These are phyloP conservation scores for Gloeophyllum trabeum DNA, from an alignment of 768 basidiomycete species.

Conservation along the genomic window DNA sequence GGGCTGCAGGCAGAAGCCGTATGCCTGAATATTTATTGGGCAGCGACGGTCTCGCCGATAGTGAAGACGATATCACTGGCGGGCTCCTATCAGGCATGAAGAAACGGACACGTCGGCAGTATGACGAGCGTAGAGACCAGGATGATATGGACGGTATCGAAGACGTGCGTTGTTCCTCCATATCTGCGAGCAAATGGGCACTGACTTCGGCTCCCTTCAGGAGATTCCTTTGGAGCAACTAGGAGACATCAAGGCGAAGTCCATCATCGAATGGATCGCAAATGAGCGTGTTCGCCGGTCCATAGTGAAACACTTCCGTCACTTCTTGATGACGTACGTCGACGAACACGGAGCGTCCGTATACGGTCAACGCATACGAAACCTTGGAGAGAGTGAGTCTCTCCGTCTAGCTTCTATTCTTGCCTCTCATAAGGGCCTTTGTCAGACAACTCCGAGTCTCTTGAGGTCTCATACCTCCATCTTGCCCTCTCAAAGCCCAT, in stretches of 20 bases:
- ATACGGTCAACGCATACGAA: conserved; percentile 88
- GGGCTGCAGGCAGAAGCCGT: conserved; percentile 69
- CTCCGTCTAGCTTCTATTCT: background rate
- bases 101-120: conserved; percentile 75
- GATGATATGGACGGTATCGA: conserved; percentile 89
- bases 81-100: conserved; percentile 64
- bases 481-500: conserved; percentile 88
- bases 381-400: conserved; percentile 83
- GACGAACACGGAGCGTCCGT: conserved; percentile 88
- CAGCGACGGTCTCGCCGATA: conserved; percentile 72
- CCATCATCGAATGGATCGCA: conserved; percentile 96
- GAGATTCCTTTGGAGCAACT: conserved; percentile 93
- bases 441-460: conserved; percentile 89
- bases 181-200: conserved; percentile 3
- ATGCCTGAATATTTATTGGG: conserved; percentile 84
- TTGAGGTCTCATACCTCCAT: conserved; percentile 97
- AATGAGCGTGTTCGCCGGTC: conserved; percentile 84
- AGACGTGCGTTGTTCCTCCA: conserved; percentile 44
- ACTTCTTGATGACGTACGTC: conserved; percentile 92
- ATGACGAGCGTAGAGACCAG: conserved; percentile 83
- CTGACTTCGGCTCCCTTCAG: conserved; percentile 28
- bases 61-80: conserved; percentile 52
- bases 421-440: conserved; percentile 7
- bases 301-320: conserved; percentile 85
- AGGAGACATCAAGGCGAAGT: conserved; percentile 95